Evolutionary conservation across 2,329 filamentous ascomycete species (phyloP).

Genomic region (Sporothrix humicola): DNA sequence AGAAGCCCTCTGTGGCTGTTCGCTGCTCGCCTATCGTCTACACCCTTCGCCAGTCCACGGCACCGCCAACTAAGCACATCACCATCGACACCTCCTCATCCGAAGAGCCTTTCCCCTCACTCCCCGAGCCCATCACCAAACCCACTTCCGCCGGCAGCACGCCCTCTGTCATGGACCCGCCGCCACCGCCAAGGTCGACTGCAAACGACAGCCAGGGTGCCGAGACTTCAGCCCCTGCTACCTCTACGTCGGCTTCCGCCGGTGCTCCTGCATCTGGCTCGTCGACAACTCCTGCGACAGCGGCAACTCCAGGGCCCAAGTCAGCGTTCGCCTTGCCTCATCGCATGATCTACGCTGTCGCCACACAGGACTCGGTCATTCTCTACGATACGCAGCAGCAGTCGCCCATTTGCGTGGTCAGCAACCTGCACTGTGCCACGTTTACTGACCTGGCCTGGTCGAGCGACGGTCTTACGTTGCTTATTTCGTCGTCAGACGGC

Average conservation of each 20-base stretch:
- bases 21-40: slow-evolving; percentile 93
- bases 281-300: slow-evolving; percentile 48
- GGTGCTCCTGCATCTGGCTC: background rate
- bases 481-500: slow-evolving; percentile 78
- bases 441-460: slow-evolving; percentile 95
- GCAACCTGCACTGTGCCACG: slow-evolving; percentile 95
- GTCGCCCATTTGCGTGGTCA: slow-evolving; percentile 90
- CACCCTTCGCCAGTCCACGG: slow-evolving; percentile 71
- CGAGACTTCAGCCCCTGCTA: background rate
- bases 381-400: slow-evolving; percentile 98
- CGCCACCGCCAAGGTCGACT: slow-evolving; percentile 47
- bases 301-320: slow-evolving; percentile 63
- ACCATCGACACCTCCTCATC: slow-evolving; percentile 91
- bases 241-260: background rate
- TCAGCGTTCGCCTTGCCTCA: slow-evolving; percentile 86
- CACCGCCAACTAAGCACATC: slow-evolving; percentile 80
- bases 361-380: slow-evolving; percentile 92
- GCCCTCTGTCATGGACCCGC: slow-evolving; percentile 36
- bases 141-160: slow-evolving; percentile 60
- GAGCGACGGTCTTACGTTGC: slow-evolving; percentile 52
- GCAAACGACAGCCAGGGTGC: slow-evolving; percentile 44
- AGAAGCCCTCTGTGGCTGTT: slow-evolving; percentile 96
- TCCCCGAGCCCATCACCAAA: slow-evolving; percentile 81
- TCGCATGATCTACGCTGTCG: slow-evolving; percentile 94
- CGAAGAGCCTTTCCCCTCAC: slow-evolving; percentile 79